Evolutionary conservation across 2,329 filamentous ascomycete genomes (phyloP), one percentile per base, ranked within the genome.

Genomic region (Epichloe festucae): DNA sequence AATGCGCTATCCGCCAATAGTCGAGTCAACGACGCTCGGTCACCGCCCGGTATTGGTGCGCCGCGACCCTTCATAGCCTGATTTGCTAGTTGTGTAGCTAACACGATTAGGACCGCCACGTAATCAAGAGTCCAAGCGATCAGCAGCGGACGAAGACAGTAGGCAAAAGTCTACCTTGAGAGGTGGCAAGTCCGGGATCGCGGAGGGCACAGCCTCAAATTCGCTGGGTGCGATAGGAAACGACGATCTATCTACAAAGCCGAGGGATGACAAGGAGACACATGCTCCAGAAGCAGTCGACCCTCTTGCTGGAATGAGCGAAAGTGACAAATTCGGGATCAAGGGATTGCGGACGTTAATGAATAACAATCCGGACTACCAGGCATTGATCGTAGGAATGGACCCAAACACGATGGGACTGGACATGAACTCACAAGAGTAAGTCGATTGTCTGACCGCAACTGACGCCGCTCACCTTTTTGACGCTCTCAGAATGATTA

Each of bases 331-430:
- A 61, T 85, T 75, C 73, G 81, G 81, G 4, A 70, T 84, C 46
- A 84, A 84, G 62, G 81, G 81, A 10, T 68, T 84, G 53, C 73
- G 75, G 52, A 77, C 78, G 35, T 66, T 84, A 64, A 82, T 84
- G 73, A 79, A 78, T 65, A 81, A 77, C 60, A 81, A 76, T 56
- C 76, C 78, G 14, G 78, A 82, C 57, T 84, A 82, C 62, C 78
- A 77, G 49, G 76, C 78, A 4, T 72, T 82, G 60, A 71, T 82
- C 11, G 73, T 74, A 44, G 81, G 81, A 3, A 73, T 82, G 57
- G 80, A 84, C 56, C 75, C 81, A 11, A 70, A 65, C 44, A 68
- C 71, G 10, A 67, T 84, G 39, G 79, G 79, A 11, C 65, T 84
- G 39, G 80, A 84, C 56, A 67, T 83, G 53, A 70, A 66, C 48